Base-by-base conservation (phyloP, 441 rosid species). In the Pelargonium australe region DNA sequence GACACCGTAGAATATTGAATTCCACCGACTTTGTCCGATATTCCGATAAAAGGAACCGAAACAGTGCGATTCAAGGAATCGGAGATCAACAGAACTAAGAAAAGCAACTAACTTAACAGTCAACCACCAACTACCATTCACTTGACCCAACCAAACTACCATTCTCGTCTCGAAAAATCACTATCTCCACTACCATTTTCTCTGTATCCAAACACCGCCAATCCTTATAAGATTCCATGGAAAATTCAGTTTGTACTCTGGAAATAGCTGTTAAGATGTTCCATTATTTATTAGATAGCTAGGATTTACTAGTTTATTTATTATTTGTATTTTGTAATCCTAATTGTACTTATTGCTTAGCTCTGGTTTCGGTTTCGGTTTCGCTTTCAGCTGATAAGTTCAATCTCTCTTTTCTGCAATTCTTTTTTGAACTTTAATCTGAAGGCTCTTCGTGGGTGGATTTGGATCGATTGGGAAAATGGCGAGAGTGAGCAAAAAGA, bases 401-500 rank as follows among this genome's bases (percentile, higher is more conserved):
- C 67, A 17, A 4, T 65, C 60, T 64, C 25, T 79, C 17, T 63
- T 44, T 44, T 44, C 49, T 44, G 49, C 10, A 3, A 44, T 44
- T 44, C 49, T 44, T 9, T 11, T 47, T 11, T 47, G 34, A 31
- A 31, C 1, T 31, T 31, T 31, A 31, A 31, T 31, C 34, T 31
- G 34, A 31, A 31, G 34, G 34, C 34, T 31, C 34, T 31, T 31
- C 34, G 34, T 49, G 12, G 12, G 5, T 49, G 14, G 16, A n/a
- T 49, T 49, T 49, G 72, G 66, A 66, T 74, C 73, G 43, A 11
- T 64, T 9, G 41, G 14, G 68, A 66, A 14, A 6, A 81, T 84
- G 91, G 85, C 84, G 2, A 80, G 87, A 67, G 75, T 84, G 0
- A 75, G 86, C 73, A 83, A 75, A 85, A 89, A 82, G 79, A 89